A percentile compares a stretch with the other conserved stretches of the same genome.
phyloP scores from a whole-genome alignment of 1,284 basidiomycete species.

The Ustilago curta region DNA sequence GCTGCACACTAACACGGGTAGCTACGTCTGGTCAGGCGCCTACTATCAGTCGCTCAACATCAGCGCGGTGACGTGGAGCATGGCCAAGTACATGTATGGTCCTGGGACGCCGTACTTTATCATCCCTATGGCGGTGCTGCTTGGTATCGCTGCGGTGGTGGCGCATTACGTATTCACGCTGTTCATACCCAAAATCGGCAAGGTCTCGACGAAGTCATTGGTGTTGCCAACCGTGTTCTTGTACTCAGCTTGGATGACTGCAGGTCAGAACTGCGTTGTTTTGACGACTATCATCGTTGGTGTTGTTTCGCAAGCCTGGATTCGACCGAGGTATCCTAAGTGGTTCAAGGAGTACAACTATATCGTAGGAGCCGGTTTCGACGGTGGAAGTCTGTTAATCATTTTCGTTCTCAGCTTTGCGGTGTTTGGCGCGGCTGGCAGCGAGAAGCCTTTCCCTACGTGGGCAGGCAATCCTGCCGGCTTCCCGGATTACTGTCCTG shows the following conservation, averaged over 20 bases:
- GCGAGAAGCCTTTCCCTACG: slow-evolving; percentile 73
- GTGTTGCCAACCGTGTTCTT: slow-evolving; percentile 35
- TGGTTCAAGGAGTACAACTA: slow-evolving; percentile 78
- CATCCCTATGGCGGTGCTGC: slow-evolving; percentile 41
- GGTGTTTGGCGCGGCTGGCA: slow-evolving; percentile 77
- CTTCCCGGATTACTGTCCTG: slow-evolving; percentile 28
- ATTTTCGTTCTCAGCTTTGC: slow-evolving; percentile 78
- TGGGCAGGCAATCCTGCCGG: slow-evolving; percentile 40
- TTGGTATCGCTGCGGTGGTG: slow-evolving; percentile 28
- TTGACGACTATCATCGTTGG: slow-evolving; percentile 74
- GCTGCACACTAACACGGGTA: slow-evolving; percentile 43
- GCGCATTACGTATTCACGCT: slow-evolving; percentile 26
- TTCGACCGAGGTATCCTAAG: slow-evolving; percentile 74
- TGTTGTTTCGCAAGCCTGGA: slow-evolving; percentile 75
- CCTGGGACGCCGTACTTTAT: slow-evolving; percentile 33
- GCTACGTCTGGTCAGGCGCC: slow-evolving; percentile 43
- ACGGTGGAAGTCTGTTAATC: slow-evolving; percentile 78
- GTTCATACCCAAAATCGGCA: slow-evolving; percentile 21
- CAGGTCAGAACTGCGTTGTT: slow-evolving; percentile 75
- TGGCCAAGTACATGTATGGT: slow-evolving; percentile 43
- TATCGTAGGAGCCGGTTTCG: slow-evolving; percentile 77
- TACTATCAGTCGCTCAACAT: slow-evolving; percentile 35
- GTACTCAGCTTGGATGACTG: slow-evolving; percentile 66
- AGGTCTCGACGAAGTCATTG: slow-evolving; percentile 14
- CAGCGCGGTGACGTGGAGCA: slow-evolving; percentile 43